phyloP scores from a whole-genome alignment of 1,284 basidiomycete genomes.

The Xerocomus amazonicus region DNA sequence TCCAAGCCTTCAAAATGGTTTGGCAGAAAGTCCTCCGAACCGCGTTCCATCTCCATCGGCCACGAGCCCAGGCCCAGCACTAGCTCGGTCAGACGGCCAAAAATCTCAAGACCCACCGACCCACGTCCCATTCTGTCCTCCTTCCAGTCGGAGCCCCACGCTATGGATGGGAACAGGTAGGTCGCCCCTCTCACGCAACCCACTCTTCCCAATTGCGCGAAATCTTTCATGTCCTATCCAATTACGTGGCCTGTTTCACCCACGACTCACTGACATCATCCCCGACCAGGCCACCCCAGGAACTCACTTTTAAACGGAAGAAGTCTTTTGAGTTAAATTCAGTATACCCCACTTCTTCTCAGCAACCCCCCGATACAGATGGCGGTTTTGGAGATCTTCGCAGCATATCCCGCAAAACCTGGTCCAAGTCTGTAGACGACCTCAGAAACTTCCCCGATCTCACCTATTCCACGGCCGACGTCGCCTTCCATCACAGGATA shows the following conservation, averaged over 20 bases:
- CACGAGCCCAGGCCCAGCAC: conserved; percentile 51
- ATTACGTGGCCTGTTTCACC: conserved; percentile 8
- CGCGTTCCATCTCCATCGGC: conserved; percentile 32
- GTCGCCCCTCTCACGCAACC: conserved; percentile 19
- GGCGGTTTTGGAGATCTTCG: conserved; percentile 62
- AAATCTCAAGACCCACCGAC: conserved; percentile 79
- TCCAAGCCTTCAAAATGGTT: conserved; percentile 51
- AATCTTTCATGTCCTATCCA: conserved; percentile 1
- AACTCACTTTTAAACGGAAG: conserved; percentile 52
- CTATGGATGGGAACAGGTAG: conserved; percentile 47
- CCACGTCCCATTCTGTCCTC: conserved; percentile 65
- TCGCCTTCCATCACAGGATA: conserved; percentile 57
- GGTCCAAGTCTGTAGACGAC: conserved; percentile 79
- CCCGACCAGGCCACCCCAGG: conserved; percentile 57
- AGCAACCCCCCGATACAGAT: conserved; percentile 31
- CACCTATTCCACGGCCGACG: conserved; percentile 43
- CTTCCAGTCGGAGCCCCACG: conserved; percentile 36
- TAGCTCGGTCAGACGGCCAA: conserved; percentile 59
- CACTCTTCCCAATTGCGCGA: conserved; percentile 6
- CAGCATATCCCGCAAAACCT: conserved; percentile 60
- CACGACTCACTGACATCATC: conserved; percentile 20
- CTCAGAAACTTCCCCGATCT: conserved; percentile 53
- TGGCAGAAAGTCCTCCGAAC: conserved; percentile 38
- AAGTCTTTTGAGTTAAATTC: conserved; percentile 45
- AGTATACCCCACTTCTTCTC: conserved; percentile 38